Percentiles rank a stretch among this genome's conserved stretches.
Evolutionary conservation across 2,329 filamentous ascomycete genomes (phyloP).

Genomic region (Claviceps paspali): DNA sequence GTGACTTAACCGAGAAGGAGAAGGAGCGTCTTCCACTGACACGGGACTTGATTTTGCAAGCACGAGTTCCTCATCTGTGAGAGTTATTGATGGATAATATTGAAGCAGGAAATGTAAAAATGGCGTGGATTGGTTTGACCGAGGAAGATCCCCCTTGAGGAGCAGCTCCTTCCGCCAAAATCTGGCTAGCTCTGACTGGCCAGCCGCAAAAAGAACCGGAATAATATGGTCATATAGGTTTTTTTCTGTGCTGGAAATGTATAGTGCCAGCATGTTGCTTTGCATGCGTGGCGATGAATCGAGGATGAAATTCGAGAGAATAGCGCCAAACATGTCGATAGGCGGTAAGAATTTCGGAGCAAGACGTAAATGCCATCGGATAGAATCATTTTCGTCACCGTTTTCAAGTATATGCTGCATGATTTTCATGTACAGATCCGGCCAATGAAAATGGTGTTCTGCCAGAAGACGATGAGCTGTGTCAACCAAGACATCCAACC

Average conservation of each 20-base stretch:
- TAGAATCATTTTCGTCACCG: constrained; percentile 20
- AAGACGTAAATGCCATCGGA: constrained; percentile 34
- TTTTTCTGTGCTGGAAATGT: constrained; percentile 26
- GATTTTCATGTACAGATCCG: constrained; percentile 32
- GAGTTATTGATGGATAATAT: constrained; percentile 27
- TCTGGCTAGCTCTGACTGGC: constrained; percentile 26
- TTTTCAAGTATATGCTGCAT: constrained; percentile 27
- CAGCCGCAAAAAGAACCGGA: constrained; percentile 33
- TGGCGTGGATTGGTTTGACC: constrained; percentile 23
- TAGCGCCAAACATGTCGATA: constrained; percentile 23
- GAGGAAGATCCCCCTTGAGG: constrained; percentile 26
- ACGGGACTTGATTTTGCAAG: constrained; percentile 6
- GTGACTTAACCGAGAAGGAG: background rate
- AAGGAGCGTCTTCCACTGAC: background rate
- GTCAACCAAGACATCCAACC: constrained; percentile 13
- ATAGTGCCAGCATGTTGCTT: constrained; percentile 27
- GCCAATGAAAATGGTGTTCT: constrained; percentile 28
- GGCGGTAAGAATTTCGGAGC: constrained; percentile 26
- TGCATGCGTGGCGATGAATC: constrained; percentile 22
- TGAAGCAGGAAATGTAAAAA: constrained; percentile 32
- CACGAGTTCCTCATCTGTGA: constrained; percentile 22
- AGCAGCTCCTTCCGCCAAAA: constrained; percentile 32
- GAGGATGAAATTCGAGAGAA: constrained; percentile 28
- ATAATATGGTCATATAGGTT: constrained; percentile 35
- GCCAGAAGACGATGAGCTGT: constrained; percentile 20